Conservation (phyloP, 78 protist species). For the Dictyostelium intermedium region DNA sequence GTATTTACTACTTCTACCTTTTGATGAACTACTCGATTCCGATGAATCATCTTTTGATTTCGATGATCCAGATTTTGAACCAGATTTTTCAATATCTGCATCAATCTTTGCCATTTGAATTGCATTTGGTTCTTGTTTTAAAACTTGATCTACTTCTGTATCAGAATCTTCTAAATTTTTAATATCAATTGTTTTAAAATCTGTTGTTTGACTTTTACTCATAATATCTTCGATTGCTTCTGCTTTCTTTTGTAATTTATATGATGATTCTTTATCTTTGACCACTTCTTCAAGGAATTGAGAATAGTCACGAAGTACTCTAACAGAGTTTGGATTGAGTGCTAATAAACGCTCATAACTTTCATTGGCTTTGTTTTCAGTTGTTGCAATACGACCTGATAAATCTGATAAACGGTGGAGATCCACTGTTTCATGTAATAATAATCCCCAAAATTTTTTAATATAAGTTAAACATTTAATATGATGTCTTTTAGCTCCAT, state of each 20-base stretch:
- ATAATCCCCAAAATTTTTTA: conserved; percentile 20
- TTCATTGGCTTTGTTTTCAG: conserved; percentile 51
- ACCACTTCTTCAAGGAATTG: conserved; percentile 73
- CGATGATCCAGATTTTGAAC: not conserved
- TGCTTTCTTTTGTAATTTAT: conserved; percentile 33
- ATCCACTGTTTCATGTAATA: conserved; percentile 57
- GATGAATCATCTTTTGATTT: conserved; percentile 24
- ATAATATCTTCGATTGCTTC: conserved; percentile 58
- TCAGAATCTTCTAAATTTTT: not conserved
- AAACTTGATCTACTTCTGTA: not conserved
- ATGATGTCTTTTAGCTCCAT: conserved; percentile 47
- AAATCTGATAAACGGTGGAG: conserved; percentile 51
- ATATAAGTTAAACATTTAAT: conserved; percentile 30
- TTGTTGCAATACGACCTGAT: conserved; percentile 56
- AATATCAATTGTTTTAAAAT: not conserved
- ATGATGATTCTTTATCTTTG: conserved; percentile 27
- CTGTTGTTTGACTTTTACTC: conserved; percentile 32
- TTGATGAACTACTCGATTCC: conserved; percentile 2
- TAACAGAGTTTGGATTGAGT: conserved; percentile 57
- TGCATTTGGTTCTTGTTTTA: not conserved
- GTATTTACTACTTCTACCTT: not conserved
- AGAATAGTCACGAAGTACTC: conserved; percentile 69
- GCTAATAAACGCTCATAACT: conserved; percentile 52
- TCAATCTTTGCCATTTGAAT: not conserved
- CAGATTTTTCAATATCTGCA: not conserved